Percentiles rank a stretch among this genome's conserved stretches.
Conservation (phyloP, 176 grass and related monocot species). For the Bromus sterilis region DNA sequence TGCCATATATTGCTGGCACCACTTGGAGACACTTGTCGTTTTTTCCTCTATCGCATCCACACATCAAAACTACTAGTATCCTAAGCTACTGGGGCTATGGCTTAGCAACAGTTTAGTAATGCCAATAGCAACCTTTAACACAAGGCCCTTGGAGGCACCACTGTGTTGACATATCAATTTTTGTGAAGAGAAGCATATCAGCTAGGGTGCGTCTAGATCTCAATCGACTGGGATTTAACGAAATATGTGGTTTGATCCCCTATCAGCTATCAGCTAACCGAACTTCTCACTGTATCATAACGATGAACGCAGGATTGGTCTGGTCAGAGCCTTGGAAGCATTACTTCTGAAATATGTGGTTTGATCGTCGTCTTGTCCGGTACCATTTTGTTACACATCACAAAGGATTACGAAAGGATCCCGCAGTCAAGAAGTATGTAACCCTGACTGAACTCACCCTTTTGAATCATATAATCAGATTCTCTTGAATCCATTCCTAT, state of each 20-base stretch:
- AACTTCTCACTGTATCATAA: not conserved
- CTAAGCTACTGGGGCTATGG: not conserved
- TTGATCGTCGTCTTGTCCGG: conserved; percentile 87
- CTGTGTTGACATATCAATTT: not conserved
- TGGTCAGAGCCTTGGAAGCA: conserved; percentile 76
- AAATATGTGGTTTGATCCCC: too few species aligned
- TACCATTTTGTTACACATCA: conserved; percentile 82
- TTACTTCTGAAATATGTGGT: conserved; percentile 90
- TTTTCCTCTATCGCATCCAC: conserved; percentile 1
- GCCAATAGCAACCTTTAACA: not conserved
- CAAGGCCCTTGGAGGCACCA: not conserved
- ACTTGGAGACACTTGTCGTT: not conserved
- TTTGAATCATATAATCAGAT: not conserved
- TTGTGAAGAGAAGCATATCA: not conserved
- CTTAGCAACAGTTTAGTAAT: not conserved
- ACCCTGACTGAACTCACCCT: not conserved
- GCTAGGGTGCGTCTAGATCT: too few species aligned
- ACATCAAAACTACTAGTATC: not conserved
- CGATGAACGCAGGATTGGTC: conserved; percentile 73
- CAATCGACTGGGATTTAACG: too few species aligned
- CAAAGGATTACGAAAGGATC: conserved; percentile 91
- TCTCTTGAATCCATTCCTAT: not conserved
- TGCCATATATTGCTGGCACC: not conserved
- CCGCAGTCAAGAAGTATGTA: conserved; percentile 53
- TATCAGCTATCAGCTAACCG: too few species aligned